Percentiles rank a stretch among this genome's conserved stretches.
Conservation (phyloP, 345 rosid genomes). For the Lepidium aucheri region DNA sequence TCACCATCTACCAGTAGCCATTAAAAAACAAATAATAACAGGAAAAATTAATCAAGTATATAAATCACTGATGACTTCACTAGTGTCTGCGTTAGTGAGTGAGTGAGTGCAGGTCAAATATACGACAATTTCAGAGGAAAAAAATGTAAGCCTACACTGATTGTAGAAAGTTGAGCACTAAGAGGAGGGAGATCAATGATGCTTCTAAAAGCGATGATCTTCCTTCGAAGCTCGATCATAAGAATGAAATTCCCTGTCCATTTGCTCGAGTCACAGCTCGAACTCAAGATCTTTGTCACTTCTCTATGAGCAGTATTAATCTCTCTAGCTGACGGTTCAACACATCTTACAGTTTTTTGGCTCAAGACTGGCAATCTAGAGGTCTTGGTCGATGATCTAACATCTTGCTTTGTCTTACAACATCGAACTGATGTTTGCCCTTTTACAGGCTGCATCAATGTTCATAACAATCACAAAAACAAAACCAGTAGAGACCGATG, state of each 20-base stretch:
- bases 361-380: conserved; percentile 4
- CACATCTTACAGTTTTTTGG: conserved; percentile 5
- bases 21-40: neutral
- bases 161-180: conserved; percentile 30
- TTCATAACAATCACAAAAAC: neutral
- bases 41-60: neutral
- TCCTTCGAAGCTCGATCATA: conserved; percentile 58
- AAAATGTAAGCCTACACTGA: conserved; percentile 30
- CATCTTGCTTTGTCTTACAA: conserved; percentile 21
- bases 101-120: neutral
- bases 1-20: conserved; percentile 36
- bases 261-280: conserved; percentile 16
- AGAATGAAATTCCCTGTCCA: conserved; percentile 30
- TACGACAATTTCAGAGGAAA: neutral
- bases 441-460: conserved; percentile 27
- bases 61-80: no score
- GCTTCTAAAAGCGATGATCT: conserved; percentile 52
- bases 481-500: neutral
- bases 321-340: conserved; percentile 2
- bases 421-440: conserved; percentile 14
- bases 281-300: conserved; percentile 18
- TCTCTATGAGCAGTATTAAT: conserved; percentile 21
- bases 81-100: no score
- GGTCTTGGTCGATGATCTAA: conserved; percentile 12
- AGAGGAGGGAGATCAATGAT: conserved; percentile 55